Conservation (phyloP, 371 early-diverging fungal genomes). For the Coemansia sp. region DNA sequence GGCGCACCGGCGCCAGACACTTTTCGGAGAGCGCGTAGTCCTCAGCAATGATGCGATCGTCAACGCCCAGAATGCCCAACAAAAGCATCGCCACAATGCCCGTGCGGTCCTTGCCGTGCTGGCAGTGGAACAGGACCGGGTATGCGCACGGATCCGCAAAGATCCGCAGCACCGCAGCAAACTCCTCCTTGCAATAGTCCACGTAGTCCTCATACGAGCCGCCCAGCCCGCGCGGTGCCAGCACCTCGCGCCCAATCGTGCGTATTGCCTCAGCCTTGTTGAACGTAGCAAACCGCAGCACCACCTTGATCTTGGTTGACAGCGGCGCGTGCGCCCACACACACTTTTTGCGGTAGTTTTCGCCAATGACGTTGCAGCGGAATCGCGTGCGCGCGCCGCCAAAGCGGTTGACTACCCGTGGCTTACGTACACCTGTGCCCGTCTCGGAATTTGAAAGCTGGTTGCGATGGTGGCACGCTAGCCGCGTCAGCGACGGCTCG, state of each 20-base stretch:
- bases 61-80: slow-evolving; percentile 69
- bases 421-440: not conserved
- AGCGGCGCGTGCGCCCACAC: slow-evolving; percentile 43
- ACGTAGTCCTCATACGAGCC: slow-evolving; percentile 63
- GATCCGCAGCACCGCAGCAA: slow-evolving; percentile 56
- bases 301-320: slow-evolving; percentile 44
- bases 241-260: slow-evolving; percentile 55
- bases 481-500: not conserved
- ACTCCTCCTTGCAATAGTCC: slow-evolving; percentile 57
- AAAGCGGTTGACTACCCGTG: slow-evolving; percentile 27
- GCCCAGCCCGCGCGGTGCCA: slow-evolving; percentile 59
- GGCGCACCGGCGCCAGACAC: slow-evolving; percentile 54
- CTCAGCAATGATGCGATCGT: slow-evolving; percentile 69
- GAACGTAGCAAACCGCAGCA: slow-evolving; percentile 43
- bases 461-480: not conserved
- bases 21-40: slow-evolving; percentile 70
- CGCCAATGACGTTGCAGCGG: slow-evolving; percentile 49
- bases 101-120: slow-evolving; percentile 89
- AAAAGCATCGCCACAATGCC: slow-evolving; percentile 76
- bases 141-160: slow-evolving; percentile 58
- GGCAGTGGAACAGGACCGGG: slow-evolving; percentile 80
- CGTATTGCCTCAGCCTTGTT: slow-evolving; percentile 54
- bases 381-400: slow-evolving; percentile 40
- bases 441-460: slow-evolving; percentile 1
- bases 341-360: slow-evolving; percentile 47